Conservation (phyloP, 2,329 filamentous ascomycete genomes). For the Aspergillus uvarum region DNA sequence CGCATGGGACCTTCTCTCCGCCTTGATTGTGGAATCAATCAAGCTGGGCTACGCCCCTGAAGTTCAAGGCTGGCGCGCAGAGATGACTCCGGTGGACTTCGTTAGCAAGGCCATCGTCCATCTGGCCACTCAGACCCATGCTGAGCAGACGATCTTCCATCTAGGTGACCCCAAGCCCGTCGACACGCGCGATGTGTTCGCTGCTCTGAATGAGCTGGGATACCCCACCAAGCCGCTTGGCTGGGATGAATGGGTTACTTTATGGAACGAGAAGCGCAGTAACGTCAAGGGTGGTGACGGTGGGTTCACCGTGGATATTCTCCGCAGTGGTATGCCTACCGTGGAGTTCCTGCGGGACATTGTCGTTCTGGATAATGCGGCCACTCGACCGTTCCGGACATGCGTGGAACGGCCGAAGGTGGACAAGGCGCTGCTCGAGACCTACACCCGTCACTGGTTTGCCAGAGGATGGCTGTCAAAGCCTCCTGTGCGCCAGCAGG, state of each 20-base stretch:
- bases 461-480: constrained; percentile 72
- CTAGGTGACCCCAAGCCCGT: constrained; percentile 72
- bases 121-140: constrained; percentile 63
- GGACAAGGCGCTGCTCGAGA: constrained; percentile 68
- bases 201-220: constrained; percentile 63
- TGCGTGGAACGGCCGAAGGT: constrained; percentile 66
- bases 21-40: constrained; percentile 73
- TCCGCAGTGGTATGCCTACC: constrained; percentile 76
- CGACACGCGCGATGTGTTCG: constrained; percentile 65
- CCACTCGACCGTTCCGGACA: constrained; percentile 61
- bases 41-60: constrained; percentile 69
- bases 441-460: constrained; percentile 77
- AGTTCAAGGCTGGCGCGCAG: constrained; percentile 71
- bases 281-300: constrained; percentile 65
- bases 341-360: constrained; percentile 69
- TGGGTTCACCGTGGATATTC: constrained; percentile 74
- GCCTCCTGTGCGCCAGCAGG: constrained; percentile 56
- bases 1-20: constrained; percentile 74
- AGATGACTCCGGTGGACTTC: constrained; percentile 84
- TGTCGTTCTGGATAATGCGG: constrained; percentile 70
- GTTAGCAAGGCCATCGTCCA: constrained; percentile 72
- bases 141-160: constrained; percentile 68
- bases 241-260: constrained; percentile 72
- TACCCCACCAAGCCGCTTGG: constrained; percentile 66
- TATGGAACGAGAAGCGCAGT: constrained; percentile 72